Conservation (phyloP, 108 stramenopile genomes). For the Schizochytrium sp. region DNA sequence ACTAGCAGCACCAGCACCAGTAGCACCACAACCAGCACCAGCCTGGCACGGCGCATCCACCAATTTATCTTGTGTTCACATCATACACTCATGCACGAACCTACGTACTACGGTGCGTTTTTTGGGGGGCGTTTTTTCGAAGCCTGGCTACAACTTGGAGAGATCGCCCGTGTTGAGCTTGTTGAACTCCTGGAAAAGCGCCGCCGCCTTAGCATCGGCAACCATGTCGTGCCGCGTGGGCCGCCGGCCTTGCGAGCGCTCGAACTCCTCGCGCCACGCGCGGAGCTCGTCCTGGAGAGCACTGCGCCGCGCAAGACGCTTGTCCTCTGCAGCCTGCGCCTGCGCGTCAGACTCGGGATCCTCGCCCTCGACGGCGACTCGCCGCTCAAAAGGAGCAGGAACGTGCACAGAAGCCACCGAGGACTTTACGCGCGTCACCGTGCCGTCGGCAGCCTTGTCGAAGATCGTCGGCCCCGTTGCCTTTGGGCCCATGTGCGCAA, state of each 20-base stretch:
- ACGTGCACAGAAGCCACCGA: neutral
- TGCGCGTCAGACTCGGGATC: neutral
- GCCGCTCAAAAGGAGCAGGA: neutral
- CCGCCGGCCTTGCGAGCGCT: neutral
- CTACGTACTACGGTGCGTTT: too few species aligned
- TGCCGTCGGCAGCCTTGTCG: neutral
- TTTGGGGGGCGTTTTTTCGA: too few species aligned
- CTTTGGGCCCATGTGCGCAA: neutral
- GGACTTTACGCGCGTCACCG: neutral
- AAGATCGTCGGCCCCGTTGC: neutral
- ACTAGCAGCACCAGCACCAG: too few species aligned
- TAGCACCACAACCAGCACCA: too few species aligned
- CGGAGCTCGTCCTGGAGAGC: neutral
- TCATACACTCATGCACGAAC: too few species aligned
- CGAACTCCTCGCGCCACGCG: neutral
- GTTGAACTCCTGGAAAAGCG: neutral
- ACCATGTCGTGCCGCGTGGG: neutral
- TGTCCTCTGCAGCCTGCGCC: neutral
- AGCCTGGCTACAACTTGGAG: neutral
- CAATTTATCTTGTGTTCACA: too few species aligned
- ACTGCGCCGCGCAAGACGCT: neutral
- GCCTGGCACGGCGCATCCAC: too few species aligned
- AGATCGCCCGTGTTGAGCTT: constrained; percentile 7
- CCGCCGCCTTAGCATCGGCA: neutral
- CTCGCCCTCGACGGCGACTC: neutral